Evolutionary conservation across 2,329 filamentous ascomycete genomes (phyloP).

Genomic region (Fusarium sp.): DNA sequence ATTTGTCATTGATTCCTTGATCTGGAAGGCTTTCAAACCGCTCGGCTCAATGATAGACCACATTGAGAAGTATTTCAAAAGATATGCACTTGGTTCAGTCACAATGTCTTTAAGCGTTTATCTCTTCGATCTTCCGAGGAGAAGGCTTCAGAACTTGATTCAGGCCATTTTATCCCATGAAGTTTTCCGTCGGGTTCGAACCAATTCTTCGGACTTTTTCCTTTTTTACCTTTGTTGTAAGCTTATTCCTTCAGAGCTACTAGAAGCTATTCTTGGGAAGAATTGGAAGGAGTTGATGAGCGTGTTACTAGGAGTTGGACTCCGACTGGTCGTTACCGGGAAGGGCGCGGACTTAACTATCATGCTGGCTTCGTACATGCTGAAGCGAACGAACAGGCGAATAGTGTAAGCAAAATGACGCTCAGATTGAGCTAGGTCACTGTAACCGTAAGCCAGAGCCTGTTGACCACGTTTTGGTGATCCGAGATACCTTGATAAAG

Average conservation of each 20-base stretch:
- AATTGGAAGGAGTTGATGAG: fast-evolving
- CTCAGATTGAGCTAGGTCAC: not conserved
- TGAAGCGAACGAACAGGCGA: fast-evolving
- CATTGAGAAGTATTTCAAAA: fast-evolving
- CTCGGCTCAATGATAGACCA: fast-evolving
- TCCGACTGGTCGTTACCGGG: not conserved
- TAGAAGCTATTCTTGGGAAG: not conserved
- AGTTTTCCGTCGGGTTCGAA: not conserved
- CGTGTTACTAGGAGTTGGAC: not conserved
- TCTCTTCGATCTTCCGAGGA: not conserved
- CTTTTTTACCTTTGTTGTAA: not conserved
- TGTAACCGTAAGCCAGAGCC: not conserved
- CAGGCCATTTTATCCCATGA: too few relatives aligned
- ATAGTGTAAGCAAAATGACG: not conserved
- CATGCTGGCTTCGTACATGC: fast-evolving
- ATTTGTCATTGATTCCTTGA: not conserved
- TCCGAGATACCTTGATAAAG: too few relatives aligned
- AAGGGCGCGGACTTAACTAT: fast-evolving
- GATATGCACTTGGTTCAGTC: fast-evolving
- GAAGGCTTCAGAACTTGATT: not conserved
- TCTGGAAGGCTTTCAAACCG: fast-evolving
- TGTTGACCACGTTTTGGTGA: too few relatives aligned
- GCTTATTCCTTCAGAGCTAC: not conserved
- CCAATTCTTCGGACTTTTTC: fast-evolving
- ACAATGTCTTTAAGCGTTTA: not conserved